A percentile compares a stretch with the other conserved stretches of the same genome.
phyloP scores from a whole-genome alignment of 2,329 filamentous ascomycete species.

The Fusarium sterilihyphosum region DNA sequence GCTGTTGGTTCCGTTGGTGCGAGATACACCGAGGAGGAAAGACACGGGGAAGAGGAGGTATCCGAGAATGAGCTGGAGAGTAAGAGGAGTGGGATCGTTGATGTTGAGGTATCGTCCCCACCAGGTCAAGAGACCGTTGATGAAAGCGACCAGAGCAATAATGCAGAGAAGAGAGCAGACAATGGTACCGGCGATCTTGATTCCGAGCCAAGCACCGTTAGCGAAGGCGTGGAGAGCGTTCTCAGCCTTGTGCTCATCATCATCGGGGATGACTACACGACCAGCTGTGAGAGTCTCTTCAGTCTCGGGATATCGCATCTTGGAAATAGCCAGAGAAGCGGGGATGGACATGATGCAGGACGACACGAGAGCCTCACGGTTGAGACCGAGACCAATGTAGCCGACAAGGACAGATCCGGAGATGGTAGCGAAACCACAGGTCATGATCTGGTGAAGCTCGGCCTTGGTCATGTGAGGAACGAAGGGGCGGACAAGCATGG shows the following conservation, averaged over 20 bases:
- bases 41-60: slow-evolving; percentile 82
- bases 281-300: slow-evolving; percentile 88
- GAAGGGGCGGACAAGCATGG: slow-evolving; percentile 91
- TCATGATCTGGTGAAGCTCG: slow-evolving; percentile 93
- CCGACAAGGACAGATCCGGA: slow-evolving; percentile 87
- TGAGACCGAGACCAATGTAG: slow-evolving; percentile 86
- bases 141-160: slow-evolving; percentile 77
- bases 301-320: slow-evolving; percentile 88
- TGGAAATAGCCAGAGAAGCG: slow-evolving; percentile 87
- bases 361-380: slow-evolving; percentile 85
- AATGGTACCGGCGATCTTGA: slow-evolving; percentile 90
- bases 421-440: slow-evolving; percentile 91
- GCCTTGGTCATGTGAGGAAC: slow-evolving; percentile 85
- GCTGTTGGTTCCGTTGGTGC: slow-evolving; percentile 45
- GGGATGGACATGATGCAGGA: slow-evolving; percentile 97
- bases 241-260: slow-evolving; percentile 77
- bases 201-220: slow-evolving; percentile 84
- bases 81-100: slow-evolving; percentile 68
- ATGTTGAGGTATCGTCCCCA: slow-evolving; percentile 84
- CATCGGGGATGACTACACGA: slow-evolving; percentile 81
- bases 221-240: slow-evolving; percentile 88
- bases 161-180: slow-evolving; percentile 83
- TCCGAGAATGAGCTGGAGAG: slow-evolving; percentile 78
- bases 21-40: slow-evolving; percentile 82
- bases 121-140: slow-evolving; percentile 84